These are phyloP conservation scores for Phanerodontia chrysosporium DNA, from an alignment of 768 basidiomycete genomes.

Conservation along the genomic window DNA sequence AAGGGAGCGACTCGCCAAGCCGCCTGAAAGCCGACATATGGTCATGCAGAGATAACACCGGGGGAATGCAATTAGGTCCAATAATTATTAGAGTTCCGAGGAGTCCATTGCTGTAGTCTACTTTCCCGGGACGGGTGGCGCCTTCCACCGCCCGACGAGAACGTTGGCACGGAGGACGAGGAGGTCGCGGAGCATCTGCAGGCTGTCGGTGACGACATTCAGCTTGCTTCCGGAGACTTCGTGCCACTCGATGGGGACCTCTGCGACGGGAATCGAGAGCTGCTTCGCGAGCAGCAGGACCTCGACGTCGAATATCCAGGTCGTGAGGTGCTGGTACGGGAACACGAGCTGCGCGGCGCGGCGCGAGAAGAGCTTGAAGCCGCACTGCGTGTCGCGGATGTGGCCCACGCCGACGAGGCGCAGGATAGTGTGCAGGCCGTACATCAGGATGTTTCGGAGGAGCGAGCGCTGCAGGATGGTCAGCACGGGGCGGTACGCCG, in stretches of 20 bases:
- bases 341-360: slow-evolving; percentile 78
- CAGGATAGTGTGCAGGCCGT: slow-evolving; percentile 85
- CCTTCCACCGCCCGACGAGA: slow-evolving; percentile 71
- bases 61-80: background rate
- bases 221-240: slow-evolving; percentile 93
- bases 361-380: slow-evolving; percentile 94
- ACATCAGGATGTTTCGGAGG: slow-evolving; percentile 90
- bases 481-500: background rate
- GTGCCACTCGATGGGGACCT: slow-evolving; percentile 90
- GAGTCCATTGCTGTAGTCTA: background rate
- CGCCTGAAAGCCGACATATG: too few species aligned
- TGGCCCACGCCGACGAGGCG: slow-evolving; percentile 86
- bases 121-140: slow-evolving; percentile 8
- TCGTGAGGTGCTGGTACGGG: slow-evolving; percentile 78
- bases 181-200: slow-evolving; percentile 89
- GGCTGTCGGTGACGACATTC: slow-evolving; percentile 74
- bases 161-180: slow-evolving; percentile 82
- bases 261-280: slow-evolving; percentile 70
- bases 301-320: slow-evolving; percentile 98
- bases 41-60: too few species aligned
- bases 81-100: background rate
- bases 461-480: slow-evolving; percentile 64
- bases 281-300: slow-evolving; percentile 81
- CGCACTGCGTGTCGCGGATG: slow-evolving; percentile 93
- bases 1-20: too few species aligned